Base-by-base conservation (phyloP, 2,329 filamentous ascomycete genomes). In the Diaporthe aspalathi region DNA sequence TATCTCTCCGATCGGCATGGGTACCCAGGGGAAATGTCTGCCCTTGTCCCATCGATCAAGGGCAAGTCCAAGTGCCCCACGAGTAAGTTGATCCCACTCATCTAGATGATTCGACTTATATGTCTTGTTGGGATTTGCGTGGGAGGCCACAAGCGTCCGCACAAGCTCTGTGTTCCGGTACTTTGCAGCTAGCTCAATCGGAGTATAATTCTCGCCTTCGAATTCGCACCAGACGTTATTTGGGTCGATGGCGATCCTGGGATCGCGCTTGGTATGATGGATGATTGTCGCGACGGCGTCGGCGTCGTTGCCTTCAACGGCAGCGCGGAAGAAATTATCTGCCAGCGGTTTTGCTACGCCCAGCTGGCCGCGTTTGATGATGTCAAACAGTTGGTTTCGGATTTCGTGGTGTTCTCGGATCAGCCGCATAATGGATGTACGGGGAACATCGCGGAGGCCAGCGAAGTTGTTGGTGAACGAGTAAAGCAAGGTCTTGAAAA, bases 111-210 rank as follows among this genome's bases (percentile, higher is more conserved):
- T 5, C 1, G 27, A 3, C 22, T 22, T 11, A 7, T 45, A 29
- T 45, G 56, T 62, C 40, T 62, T 62, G 5, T 62, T 62, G 1
- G 56, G 56, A 20, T 62, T 40, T 20, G 56, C 38, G 24, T 3
- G 1, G 5, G 38, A 4, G 2, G 16, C 17, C 1, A 62, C 2
- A 16, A 62, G 56, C 0, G 24, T 32, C 17, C 56, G 38, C 5
- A 62, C 38, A 1, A 62, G 56, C 16, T 62, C 56, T 14, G 17
- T 47, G 1, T 62, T 16, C 1, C 56, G 22, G 11, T 45, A 47
- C 11, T 47, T 45, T 2, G 56, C 22, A 29, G 56, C 56, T 5
- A 62, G 1, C 17, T 62, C 56, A 7, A 62, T 45, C 8, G 56
- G 56, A 22, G 56, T 62, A n/a, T n/a, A 47, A 17, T 62, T 24